Conservation (phyloP, 768 basidiomycete genomes). For the Mycena venus region DNA sequence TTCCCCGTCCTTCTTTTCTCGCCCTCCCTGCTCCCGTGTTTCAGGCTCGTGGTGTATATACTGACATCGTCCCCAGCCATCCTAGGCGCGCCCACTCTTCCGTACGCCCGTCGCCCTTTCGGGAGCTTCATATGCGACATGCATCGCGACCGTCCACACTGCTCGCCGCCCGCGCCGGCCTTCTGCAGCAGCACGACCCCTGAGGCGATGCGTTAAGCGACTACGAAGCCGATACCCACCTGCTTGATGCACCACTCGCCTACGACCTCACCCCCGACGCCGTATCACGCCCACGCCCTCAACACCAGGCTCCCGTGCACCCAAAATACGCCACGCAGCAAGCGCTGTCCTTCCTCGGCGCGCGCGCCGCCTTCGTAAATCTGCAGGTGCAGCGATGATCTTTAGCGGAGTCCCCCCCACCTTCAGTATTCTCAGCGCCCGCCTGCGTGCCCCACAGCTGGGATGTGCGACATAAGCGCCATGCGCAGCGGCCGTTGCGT, state of each 20-base stretch:
- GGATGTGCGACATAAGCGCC: too few species aligned
- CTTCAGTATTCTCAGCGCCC: neutral
- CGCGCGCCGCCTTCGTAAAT: neutral
- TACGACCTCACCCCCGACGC: neutral
- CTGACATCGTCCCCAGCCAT: slow-evolving; percentile 2
- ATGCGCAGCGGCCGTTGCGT: neutral
- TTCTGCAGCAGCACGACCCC: too few species aligned
- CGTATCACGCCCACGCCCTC: slow-evolving; percentile 1
- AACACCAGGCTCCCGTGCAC: neutral
- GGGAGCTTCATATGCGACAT: neutral
- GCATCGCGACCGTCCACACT: too few species aligned
- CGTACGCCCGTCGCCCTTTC: neutral
- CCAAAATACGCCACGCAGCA: neutral
- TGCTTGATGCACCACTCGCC: neutral
- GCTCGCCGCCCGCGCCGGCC: too few species aligned
- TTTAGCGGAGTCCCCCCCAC: neutral
- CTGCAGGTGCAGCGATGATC: too few species aligned
- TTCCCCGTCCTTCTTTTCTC: neutral
- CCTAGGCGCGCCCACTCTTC: neutral
- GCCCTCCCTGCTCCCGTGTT: neutral
- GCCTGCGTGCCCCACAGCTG: too few species aligned
- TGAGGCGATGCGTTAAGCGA: too few species aligned
- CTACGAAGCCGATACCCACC: neutral
- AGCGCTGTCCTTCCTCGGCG: neutral
- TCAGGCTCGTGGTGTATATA: neutral